A percentile compares a stretch with the other conserved stretches of the same genome.
phyloP scores from a whole-genome alignment of 164 flowering plant species.

The Vitis vinifera region ASM3070453v1 NC_081812.1:18209001-18209500 shows the following conservation, averaged over 20 bases:
- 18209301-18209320: too few species aligned
- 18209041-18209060: conserved; percentile 31
- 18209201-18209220: not conserved
- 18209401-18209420: conserved; percentile 31
- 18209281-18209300: conserved; percentile 6
- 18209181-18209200: not conserved
- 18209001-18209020: conserved; percentile 1
- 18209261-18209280: not conserved
- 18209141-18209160: not conserved
- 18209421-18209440: conserved; percentile 34
- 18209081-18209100: conserved; percentile 1
- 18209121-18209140: conserved; percentile 18
- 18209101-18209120: conserved; percentile 32
- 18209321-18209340: not conserved
- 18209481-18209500: too few species aligned
- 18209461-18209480: not conserved
- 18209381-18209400: conserved; percentile 51
- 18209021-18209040: conserved; percentile 47
- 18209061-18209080: conserved; percentile 41
- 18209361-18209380: conserved; percentile 61
- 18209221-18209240: conserved; percentile 2
- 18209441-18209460: conserved; percentile 34
- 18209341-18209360: not conserved
- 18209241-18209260: not conserved
- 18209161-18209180: not conserved